Evolutionary conservation across 148 eudicot genomes (phyloP), one percentile per base, ranked within the genome.

Genomic region (Vaccinium vitisidaea): DNA sequence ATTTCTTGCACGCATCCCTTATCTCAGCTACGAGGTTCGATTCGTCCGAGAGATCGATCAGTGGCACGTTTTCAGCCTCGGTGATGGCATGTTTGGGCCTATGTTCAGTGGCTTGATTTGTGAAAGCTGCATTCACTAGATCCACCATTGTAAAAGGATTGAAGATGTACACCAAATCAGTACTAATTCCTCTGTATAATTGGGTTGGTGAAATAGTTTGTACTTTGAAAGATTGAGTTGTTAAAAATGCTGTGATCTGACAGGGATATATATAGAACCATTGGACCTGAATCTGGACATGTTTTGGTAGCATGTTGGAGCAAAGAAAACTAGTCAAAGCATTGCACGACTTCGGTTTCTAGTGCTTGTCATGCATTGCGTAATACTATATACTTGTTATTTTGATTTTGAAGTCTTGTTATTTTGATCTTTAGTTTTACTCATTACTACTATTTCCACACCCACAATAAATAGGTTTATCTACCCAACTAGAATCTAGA

Each of bases 101-200:
- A 84, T 84, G 88, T 19, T 92, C 92, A 69, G 69, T 16, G 63
- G 91, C 82, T 87, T 92, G 97, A 63, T 90, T 32, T 32, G 1
- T 87, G 87, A 88, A 94, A 2, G 91, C 87, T 74, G 88, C 83
- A 55, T 89, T 86, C 2, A 84, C 75, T 25, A 1, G 10, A 59
- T 85, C 86, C 48, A 1, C 77, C 77, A 84, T 81, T 14, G 53
- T 39, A 16, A 43, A 32, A 73, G 1, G 12, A 9, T 2, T 63
- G 27, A 12, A 1, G 36, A 65, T 65, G 49, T 12, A 32, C 39
- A 32, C 36, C 23, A 2, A 23, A 5, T 6, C 1, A 32, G 36
- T 32, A 32, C 36, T 32, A 32, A 32, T 61, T 61, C 21, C 69
- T 61, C 12, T 61, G 69, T 27, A 5, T 50, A n/a, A n/a, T n/a